Conservation (phyloP, 2,329 filamentous ascomycete species). For the Aspergillus floridensis region DNA sequence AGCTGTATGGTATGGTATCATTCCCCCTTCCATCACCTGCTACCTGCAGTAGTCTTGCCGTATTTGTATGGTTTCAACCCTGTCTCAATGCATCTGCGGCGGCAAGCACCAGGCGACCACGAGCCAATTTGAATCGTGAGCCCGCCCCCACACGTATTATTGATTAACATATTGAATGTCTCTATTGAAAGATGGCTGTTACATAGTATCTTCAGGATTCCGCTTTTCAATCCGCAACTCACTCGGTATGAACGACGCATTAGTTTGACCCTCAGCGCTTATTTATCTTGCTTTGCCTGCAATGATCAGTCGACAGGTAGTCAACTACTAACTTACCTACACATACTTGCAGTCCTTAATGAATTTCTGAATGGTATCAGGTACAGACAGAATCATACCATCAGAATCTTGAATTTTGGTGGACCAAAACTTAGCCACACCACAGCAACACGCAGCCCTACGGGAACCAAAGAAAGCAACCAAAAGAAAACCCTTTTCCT, state of each 20-base stretch:
- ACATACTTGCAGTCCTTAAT: too few relatives aligned
- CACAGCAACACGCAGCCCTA: conserved; percentile 9
- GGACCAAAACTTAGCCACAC: conserved; percentile 8
- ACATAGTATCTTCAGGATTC: neutral
- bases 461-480: neutral
- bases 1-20: neutral
- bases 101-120: neutral
- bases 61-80: neutral
- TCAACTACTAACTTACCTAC: too few relatives aligned
- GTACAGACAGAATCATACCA: too few relatives aligned
- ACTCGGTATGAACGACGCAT: too few relatives aligned
- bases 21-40: neutral
- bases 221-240: too few relatives aligned
- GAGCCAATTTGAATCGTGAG: conserved; percentile 2
- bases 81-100: neutral
- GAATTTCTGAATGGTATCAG: too few relatives aligned
- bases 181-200: too few relatives aligned
- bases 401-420: neutral
- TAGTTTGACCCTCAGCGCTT: neutral
- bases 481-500: neutral
- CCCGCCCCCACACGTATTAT: conserved; percentile 1
- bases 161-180: neutral
- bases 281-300: neutral
- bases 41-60: too few relatives aligned
- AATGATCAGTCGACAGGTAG: too few relatives aligned